Evolutionary conservation across 805 yeast genomes (phyloP), one percentile per base, ranked within the genome.

Genomic region (Lipomyces kockii): DNA sequence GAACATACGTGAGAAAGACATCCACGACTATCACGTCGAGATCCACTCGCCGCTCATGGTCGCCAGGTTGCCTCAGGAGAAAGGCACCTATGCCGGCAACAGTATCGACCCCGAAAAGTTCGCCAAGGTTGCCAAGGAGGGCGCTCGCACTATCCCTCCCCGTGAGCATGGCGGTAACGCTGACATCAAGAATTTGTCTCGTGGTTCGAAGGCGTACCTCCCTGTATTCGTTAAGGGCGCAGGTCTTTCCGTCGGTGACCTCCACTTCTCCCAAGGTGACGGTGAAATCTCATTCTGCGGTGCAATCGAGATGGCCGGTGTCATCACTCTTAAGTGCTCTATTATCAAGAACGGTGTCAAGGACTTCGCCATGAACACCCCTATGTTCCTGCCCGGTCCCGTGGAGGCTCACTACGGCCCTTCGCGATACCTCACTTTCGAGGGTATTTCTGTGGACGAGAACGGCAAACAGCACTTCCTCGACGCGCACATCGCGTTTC

Each of bases 261-360:
- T 83, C 43, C 86, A 83, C 72, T 83, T 83, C 74, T 80, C 84
- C 27, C 86, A 83, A 74, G 86, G 86, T 22, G 86, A 83, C 69
- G 86, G 86, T 20, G 86, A 83, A 68, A 82, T 83, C 54, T 81
- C 85, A 5, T 83, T 83, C 71, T 83, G 86, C 73, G 86, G 86
- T 51, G 86, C 85, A 9, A 83, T 83, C 71, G 86, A 83, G 72
- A 83, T 83, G 85, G 79, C 83, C 11, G 86, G 86, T 5, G 75
- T 78, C 58, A 79, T 83, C 67, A 83, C 85, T 11, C 70, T 83
- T 62, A 77, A 81, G 66, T 77, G 80, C 43, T 71, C 78, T 2
- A 76, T 83, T 53, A 77, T 83, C 67, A 82, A 82, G 67, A 75
- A 76, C 62, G 86, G 86, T 11, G 78, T 83, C 73, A 71, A 75